Base-by-base conservation (phyloP, 768 basidiomycete genomes). In the Suillus lakei region DNA sequence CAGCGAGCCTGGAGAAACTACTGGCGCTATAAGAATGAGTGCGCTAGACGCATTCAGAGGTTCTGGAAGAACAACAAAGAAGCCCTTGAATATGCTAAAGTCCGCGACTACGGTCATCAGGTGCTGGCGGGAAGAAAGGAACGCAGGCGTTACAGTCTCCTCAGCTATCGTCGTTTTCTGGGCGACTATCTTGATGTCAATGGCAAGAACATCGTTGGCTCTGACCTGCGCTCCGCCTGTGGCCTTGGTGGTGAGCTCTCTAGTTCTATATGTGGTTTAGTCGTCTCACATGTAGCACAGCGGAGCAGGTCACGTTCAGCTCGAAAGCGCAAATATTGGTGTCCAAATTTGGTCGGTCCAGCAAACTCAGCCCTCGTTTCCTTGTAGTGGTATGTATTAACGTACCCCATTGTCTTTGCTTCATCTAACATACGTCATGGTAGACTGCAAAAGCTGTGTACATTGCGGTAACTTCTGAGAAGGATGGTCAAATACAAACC, bases 61-160 rank as follows among this genome's bases (percentile, higher is more conserved):
- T 99, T 98, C 86, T 99, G 98, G 98, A 94, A 91, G 83, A 95
- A 95, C 78, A 98, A 98, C 83, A 99, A 98, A 77, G 96, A 98
- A 74, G 85, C 86, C 21, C 85, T 99, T 58, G 93, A 88, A 32
- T 98, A 95, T 74, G 90, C 92, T 21, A 89, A 98, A 73, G 83
- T 92, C 63, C 86, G 98, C n/a, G 96, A 98, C 68, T 93, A 97
- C 67, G 96, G 98, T 0, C 97, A 99, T 72, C 90, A 97, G 73
- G 82, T 99, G 21, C 85, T 99, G 5, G 96, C 90, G 4, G 88
- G 91, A 5, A 83, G 97, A 68, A 99, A 99, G 80, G 98, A 99
- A 80, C 85, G 98, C 48, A 83, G 98, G 63, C 84, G 98, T 55
- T 98, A 93, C 79, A 96, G 94, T 85, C 80, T 99, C 66, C 84